A percentile compares a stretch with the other conserved stretches of the same genome.
Conservation (phyloP, 176 grass and related monocot species). For the Zizania latifolia region DNA sequence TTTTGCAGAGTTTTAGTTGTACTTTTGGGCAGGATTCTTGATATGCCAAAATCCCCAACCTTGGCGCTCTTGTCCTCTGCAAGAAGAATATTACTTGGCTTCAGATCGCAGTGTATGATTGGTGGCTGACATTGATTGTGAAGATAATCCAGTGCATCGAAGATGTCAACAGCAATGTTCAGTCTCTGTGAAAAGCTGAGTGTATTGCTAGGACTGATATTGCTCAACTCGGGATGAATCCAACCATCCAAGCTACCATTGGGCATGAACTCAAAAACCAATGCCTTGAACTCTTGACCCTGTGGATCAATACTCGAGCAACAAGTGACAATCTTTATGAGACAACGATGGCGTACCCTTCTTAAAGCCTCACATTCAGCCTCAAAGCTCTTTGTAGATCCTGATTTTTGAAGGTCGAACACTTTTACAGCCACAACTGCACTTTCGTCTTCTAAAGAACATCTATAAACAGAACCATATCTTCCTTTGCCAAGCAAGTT, state of each 20-base stretch:
- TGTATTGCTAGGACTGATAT: not conserved
- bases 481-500: conserved; percentile 15
- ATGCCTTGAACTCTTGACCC: conserved; percentile 30
- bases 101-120: conserved; percentile 53
- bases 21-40: conserved; percentile 28
- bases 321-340: conserved; percentile 30
- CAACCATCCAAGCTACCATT: conserved; percentile 29
- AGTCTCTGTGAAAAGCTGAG: conserved; percentile 23
- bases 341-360: conserved; percentile 29
- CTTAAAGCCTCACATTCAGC: conserved; percentile 32
- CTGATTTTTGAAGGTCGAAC: conserved; percentile 17
- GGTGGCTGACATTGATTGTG: conserved; percentile 17
- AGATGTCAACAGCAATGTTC: not conserved
- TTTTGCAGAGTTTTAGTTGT: not conserved
- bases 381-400: conserved; percentile 28
- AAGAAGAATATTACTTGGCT: conserved; percentile 61
- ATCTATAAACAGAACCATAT: conserved; percentile 20
- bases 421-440: conserved; percentile 12
- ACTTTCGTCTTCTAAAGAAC: not conserved
- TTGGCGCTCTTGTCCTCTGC: conserved; percentile 34
- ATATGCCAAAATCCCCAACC: conserved; percentile 44
- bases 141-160: conserved; percentile 29
- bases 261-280: conserved; percentile 29
- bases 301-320: conserved; percentile 29
- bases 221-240: conserved; percentile 17